Evolutionary conservation across 495 filamentous ascomycete species (phyloP).

Genomic region (Cercophora samala): DNA sequence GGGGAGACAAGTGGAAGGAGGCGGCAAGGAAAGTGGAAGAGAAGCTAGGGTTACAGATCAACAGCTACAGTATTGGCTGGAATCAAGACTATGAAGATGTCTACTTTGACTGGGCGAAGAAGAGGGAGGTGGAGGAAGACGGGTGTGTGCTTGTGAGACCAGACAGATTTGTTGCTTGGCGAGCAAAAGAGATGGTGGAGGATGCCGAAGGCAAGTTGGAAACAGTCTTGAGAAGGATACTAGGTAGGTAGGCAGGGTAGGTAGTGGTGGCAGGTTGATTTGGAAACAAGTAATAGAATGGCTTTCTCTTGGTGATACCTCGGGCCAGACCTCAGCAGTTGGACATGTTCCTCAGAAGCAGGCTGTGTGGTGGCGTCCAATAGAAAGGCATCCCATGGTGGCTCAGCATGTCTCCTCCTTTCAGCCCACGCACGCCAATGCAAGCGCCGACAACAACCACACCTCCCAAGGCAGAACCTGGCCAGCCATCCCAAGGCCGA

Average conservation of each 20-base stretch:
- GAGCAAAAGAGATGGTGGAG: conserved; percentile 27
- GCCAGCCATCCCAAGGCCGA: background rate
- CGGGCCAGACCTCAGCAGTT: background rate
- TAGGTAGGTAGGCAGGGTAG: conserved; percentile 15
- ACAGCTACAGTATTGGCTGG: conserved; percentile 37
- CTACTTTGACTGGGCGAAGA: conserved; percentile 37
- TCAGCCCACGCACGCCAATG: background rate
- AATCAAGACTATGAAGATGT: conserved; percentile 40
- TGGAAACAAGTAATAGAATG: background rate
- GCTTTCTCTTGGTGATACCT: background rate
- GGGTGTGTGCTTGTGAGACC: conserved; percentile 44
- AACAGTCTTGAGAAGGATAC: conserved; percentile 26
- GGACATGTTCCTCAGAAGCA: background rate
- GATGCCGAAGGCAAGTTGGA: conserved; percentile 25
- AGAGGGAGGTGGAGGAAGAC: conserved; percentile 36
- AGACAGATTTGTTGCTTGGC: conserved; percentile 46
- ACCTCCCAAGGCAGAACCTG: background rate
- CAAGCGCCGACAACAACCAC: background rate
- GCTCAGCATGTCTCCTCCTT: background rate
- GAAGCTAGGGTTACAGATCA: conserved; percentile 27
- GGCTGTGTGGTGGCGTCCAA: conserved; percentile 9
- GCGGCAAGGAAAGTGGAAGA: conserved; percentile 26
- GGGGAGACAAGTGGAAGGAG: conserved; percentile 35
- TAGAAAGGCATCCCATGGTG: background rate
- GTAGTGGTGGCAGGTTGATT: background rate